Percentiles rank a stretch among this genome's conserved stretches.
phyloP scores from a whole-genome alignment of 1,284 basidiomycete species.

The Trichosporon sp. region DNA sequence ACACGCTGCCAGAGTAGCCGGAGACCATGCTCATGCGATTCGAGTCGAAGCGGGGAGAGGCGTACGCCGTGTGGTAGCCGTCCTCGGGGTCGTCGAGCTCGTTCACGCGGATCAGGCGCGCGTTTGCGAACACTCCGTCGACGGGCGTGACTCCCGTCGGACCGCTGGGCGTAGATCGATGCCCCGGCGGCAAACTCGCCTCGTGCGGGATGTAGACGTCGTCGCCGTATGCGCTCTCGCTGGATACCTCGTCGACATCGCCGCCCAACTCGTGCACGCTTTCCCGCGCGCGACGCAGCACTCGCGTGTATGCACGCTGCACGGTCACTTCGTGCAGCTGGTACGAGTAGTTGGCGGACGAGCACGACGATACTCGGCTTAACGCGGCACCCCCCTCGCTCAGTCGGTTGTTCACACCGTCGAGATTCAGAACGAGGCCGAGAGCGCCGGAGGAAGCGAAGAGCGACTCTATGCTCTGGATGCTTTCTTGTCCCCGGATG shows the following conservation, averaged over 20 bases:
- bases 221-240: background rate
- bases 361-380: background rate
- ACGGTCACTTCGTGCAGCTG: slow-evolving; percentile 23
- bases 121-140: background rate
- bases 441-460: background rate
- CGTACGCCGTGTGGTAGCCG: background rate
- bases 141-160: background rate
- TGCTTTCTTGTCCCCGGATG: slow-evolving; percentile 5
- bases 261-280: background rate
- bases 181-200: background rate
- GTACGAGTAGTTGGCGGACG: slow-evolving; percentile 11
- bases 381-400: background rate
- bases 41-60: background rate
- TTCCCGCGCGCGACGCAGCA: slow-evolving; percentile 15
- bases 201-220: background rate
- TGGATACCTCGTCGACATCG: background rate
- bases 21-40: background rate
- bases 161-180: background rate
- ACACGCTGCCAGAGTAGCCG: background rate
- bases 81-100: background rate
- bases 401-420: background rate
- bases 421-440: background rate
- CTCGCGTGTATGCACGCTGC: slow-evolving; percentile 23
- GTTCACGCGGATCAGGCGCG: background rate
- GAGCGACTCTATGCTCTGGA: slow-evolving; percentile 1